Base-by-base conservation (phyloP, 1,139 yeast species). In the Zygosaccharomyces sapae region DNA sequence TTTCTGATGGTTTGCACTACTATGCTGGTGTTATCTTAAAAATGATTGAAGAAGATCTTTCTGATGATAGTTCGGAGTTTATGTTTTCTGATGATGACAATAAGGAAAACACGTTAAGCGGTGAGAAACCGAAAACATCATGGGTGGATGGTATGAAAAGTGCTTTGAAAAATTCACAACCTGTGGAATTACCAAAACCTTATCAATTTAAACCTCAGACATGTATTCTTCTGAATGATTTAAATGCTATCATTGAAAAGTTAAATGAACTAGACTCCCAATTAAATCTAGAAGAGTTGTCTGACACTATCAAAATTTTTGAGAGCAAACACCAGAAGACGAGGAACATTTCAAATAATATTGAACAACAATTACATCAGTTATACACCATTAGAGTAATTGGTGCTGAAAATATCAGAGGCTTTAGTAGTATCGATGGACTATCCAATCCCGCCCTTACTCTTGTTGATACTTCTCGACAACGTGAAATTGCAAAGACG, bases 211-310 rank as follows among this genome's bases (percentile, higher is more conserved):
- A 75, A 52, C 72, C 76, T 3, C 72, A 76, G 46, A 81, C 92
- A 0, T 87, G 95, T 66, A 78, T 86, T n/a, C 83, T 85, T 19
- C 70, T 88, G 46, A 86, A 86, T 63, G 81, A 88, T 57, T 62
- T 88, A 16, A 80, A 83, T 5, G 77, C 80, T 16, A 78, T 86
- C 69, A 74, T 80, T 66, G 65, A 70, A 1, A 78, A 80, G 53
- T 65, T 87, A 33, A 75, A 79, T 44, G 76, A 72, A 44, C 65
- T 88, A 38, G 96, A 86, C 58, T 77, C 74, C 2, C 65, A 73
- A 27, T 59, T 86, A 13, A 80, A 84, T 52, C 81, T 92, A 0
- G 90, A 84, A 50, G 59, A 67, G 39, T 71, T 84, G 18, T 80
- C 86, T 5, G 65, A 66, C 3, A 65, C 76, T 0, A 71, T 83